These are phyloP conservation scores for Clonostachys chloroleuca DNA, from an alignment of 2,329 filamentous ascomycete species.

Conservation along the genomic window DNA sequence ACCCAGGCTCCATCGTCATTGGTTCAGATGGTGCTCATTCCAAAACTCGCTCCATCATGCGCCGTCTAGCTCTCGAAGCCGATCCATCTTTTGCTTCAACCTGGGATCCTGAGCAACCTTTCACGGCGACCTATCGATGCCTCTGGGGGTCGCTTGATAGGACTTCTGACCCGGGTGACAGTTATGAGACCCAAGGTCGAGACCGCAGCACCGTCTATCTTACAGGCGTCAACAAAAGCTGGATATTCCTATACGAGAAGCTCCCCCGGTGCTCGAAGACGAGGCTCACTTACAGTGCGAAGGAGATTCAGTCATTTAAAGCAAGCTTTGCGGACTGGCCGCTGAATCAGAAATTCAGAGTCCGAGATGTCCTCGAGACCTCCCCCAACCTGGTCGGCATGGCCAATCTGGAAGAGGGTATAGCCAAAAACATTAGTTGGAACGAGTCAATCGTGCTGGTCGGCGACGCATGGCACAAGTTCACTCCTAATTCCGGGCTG, in stretches of 20 bases:
- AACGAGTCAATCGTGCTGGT: constrained; percentile 20
- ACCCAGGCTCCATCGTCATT: constrained; percentile 2
- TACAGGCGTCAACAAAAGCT: constrained; percentile 10
- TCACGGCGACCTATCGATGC: not conserved
- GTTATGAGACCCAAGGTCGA: constrained; percentile 20
- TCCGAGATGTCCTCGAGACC: constrained; percentile 23
- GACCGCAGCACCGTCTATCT: constrained; percentile 15
- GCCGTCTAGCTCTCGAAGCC: not conserved
- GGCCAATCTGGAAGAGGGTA: constrained; percentile 27
- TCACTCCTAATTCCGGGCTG: constrained; percentile 19
- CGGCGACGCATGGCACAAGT: constrained; percentile 23
- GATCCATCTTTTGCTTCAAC: not conserved
- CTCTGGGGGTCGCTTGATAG: not conserved
- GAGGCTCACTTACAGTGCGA: constrained; percentile 12
- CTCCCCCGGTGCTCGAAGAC: constrained; percentile 14
- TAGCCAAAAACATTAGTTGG: constrained; percentile 25
- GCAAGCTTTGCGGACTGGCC: constrained; percentile 16
- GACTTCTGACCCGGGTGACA: not conserved
- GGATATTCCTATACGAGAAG: constrained; percentile 22
- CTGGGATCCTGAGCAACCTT: not conserved
- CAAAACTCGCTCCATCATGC: constrained; percentile 1
- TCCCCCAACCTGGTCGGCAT: constrained; percentile 15
- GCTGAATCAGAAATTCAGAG: constrained; percentile 13
- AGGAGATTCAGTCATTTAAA: constrained; percentile 15
- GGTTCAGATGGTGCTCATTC: constrained; percentile 4